phyloP scores from a whole-genome alignment of 805 yeast species.

The Pichia sporocuriosa region DNA sequence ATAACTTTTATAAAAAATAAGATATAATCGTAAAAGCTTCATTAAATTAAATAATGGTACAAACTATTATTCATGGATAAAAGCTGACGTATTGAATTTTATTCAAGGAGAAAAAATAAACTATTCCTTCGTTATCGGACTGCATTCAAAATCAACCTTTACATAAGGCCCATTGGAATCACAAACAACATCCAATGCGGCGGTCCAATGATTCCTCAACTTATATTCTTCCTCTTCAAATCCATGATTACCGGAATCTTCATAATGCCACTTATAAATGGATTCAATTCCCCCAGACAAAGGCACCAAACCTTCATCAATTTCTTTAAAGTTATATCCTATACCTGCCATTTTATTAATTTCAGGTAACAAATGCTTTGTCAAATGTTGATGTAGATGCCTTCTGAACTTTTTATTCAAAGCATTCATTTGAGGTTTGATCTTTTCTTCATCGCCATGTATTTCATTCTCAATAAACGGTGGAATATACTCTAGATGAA shows the following conservation, averaged over 20 bases:
- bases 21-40: too few species aligned
- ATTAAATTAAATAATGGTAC: too few species aligned
- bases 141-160: conserved; percentile 46
- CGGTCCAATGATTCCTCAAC: conserved; percentile 52
- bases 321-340: conserved; percentile 32
- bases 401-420: conserved; percentile 65
- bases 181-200: conserved; percentile 55
- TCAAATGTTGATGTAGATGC: conserved; percentile 66
- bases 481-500: conserved; percentile 60
- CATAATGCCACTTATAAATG: conserved; percentile 55
- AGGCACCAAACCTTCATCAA: conserved; percentile 40
- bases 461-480: conserved; percentile 63
- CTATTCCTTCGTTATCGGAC: too few species aligned
- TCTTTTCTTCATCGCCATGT: conserved; percentile 61
- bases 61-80: too few species aligned
- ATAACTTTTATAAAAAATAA: too few species aligned
- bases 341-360: conserved; percentile 54
- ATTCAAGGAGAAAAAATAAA: too few species aligned
- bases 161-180: conserved; percentile 61
- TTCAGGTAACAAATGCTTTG: conserved; percentile 61
- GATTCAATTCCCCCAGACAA: conserved; percentile 34
- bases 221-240: conserved; percentile 38
- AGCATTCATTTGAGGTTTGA: conserved; percentile 63
- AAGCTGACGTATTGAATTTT: too few species aligned
- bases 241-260: conserved; percentile 52